A percentile compares a stretch with the other conserved stretches of the same genome.
phyloP scores from a whole-genome alignment of 441 rosid species.

The Mallotus repandus region DNA sequence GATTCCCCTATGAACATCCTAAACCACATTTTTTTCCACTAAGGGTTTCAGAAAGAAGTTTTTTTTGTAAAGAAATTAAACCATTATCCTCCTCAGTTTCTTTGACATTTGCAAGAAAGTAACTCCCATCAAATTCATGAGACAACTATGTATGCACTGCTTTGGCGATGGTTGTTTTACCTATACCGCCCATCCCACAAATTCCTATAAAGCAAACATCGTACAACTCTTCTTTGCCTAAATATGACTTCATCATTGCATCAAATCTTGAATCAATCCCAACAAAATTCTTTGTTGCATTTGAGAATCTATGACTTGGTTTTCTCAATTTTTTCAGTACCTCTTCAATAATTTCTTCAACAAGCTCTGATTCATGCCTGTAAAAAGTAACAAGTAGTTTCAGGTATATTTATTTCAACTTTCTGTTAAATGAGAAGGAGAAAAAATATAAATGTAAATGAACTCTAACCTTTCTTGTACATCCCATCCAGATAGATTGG shows the following conservation, averaged over 20 bases:
- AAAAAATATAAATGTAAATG: not conserved
- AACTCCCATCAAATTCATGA: conserved; percentile 6
- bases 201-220: conserved; percentile 4
- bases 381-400: not conserved
- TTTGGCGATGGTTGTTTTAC: conserved; percentile 16
- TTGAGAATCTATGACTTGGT: conserved; percentile 15
- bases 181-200: conserved; percentile 17
- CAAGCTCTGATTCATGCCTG: conserved; percentile 21
- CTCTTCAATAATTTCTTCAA: conserved; percentile 21
- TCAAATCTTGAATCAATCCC: conserved; percentile 11
- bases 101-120: conserved; percentile 11
- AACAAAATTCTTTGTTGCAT: not conserved
- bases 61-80: not conserved
- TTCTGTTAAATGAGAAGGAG: too few species aligned
- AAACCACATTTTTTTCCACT: not conserved
- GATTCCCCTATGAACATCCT: not conserved
- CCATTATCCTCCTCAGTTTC: conserved; percentile 2
- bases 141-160: conserved; percentile 1
- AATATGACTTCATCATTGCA: conserved; percentile 9
- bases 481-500: conserved; percentile 41
- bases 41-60: conserved; percentile 7
- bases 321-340: conserved; percentile 15
- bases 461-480: not conserved
- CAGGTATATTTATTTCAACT: too few species aligned
- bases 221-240: not conserved